Conservation (phyloP, 768 basidiomycete genomes). For the Phlebiopsis flavidoalba region DNA sequence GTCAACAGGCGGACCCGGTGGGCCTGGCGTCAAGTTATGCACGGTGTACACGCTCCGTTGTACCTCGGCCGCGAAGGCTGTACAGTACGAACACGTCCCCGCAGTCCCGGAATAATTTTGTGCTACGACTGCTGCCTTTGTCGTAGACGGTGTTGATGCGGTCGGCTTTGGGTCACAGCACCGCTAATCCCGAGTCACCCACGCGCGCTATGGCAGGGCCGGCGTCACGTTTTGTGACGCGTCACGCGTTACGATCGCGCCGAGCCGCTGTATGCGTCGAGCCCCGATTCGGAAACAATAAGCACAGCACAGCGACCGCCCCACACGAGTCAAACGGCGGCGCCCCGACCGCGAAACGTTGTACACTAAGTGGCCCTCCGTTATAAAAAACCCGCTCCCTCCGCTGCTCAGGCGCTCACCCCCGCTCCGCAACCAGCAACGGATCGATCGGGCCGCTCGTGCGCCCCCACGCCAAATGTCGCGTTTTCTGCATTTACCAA, state of each 20-base stretch:
- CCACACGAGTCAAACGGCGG: neutral
- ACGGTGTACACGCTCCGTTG: no score
- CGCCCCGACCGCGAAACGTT: constrained; percentile 3
- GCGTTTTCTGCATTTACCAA: neutral
- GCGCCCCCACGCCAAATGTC: neutral
- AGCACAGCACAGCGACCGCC: neutral
- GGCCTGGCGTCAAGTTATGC: no score
- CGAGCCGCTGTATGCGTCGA: neutral
- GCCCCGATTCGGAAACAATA: constrained; percentile 2
- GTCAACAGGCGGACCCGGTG: no score
- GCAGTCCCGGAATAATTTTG: no score
- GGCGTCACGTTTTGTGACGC: neutral
- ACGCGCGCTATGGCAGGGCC: neutral
- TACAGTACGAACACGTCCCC: no score
- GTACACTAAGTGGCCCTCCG: constrained; percentile 1
- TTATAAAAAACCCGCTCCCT: neutral
- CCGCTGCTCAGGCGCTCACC: neutral
- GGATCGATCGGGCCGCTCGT: neutral
- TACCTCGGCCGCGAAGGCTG: no score
- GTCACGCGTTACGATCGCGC: neutral
- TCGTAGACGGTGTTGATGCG: no score
- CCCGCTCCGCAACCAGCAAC: neutral
- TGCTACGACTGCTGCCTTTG: no score
- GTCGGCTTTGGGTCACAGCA: no score
- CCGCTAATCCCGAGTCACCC: no score